Percentiles rank a stretch among this genome's conserved stretches.
These are phyloP conservation scores for Rhizopogon vesiculosus DNA, from an alignment of 768 basidiomycete genomes.

Conservation along the genomic window DNA sequence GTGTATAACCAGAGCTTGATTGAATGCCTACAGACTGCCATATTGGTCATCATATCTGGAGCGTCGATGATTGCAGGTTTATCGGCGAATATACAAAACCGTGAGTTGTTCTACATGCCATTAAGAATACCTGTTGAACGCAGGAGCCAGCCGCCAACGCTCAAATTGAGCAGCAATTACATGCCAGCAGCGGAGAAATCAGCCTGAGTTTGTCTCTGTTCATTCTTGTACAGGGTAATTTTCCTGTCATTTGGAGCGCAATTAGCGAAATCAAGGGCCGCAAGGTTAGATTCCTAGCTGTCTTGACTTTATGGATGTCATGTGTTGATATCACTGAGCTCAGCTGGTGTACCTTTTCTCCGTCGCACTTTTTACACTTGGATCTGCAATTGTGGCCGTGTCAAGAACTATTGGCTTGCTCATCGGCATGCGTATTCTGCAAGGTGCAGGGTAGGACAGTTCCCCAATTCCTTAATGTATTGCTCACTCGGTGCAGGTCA, in stretches of 20 bases:
- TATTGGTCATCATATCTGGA: not conserved
- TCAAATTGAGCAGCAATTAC: conserved; percentile 56
- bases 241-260: conserved; percentile 66
- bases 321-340: not conserved
- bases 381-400: conserved; percentile 53
- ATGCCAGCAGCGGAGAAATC: conserved; percentile 57
- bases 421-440: conserved; percentile 64
- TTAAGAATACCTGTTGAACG: not conserved
- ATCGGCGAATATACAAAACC: conserved; percentile 22
- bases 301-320: not conserved
- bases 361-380: conserved; percentile 48
- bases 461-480: no score
- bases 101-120: conserved; percentile 8
- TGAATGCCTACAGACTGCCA: no score
- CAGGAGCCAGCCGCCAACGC: conserved; percentile 54
- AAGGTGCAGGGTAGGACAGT: conserved; percentile 50
- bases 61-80: conserved; percentile 23
- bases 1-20: not conserved
- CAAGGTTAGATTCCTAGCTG: conserved; percentile 37
- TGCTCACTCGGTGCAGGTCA: conserved; percentile 33
- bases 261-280: conserved; percentile 75
- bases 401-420: conserved; percentile 52
- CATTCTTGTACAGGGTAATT: conserved; percentile 62
- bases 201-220: conserved; percentile 68
- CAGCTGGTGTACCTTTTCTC: conserved; percentile 56